phyloP scores from a whole-genome alignment of 768 basidiomycete genomes.

The Pleurotus cornucopiae region DNA sequence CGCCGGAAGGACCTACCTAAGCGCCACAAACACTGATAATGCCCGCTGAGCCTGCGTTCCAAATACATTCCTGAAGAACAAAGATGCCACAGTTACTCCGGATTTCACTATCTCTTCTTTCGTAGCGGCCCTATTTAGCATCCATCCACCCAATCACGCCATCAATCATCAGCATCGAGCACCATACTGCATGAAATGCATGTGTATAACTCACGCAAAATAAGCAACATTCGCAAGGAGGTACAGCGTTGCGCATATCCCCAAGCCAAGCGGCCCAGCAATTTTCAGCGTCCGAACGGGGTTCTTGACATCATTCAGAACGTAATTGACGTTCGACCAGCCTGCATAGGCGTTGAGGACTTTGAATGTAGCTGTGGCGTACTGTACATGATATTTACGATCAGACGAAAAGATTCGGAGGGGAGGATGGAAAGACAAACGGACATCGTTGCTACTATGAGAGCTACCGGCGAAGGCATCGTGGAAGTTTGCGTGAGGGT shows the following conservation, averaged over 20 bases:
- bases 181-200: not conserved
- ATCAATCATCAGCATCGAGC: not conserved
- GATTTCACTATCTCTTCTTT: conserved; percentile 43
- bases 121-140: conserved; percentile 29
- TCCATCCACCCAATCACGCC: not conserved
- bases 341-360: conserved; percentile 41
- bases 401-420: not conserved
- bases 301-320: conserved; percentile 56
- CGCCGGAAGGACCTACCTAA: conserved; percentile 33
- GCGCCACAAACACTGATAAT: conserved; percentile 50
- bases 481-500: conserved; percentile 51
- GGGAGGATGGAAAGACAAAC: conserved; percentile 18
- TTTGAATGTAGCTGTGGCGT: conserved; percentile 59
- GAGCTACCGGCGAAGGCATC: conserved; percentile 54
- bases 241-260: conserved; percentile 49
- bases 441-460: conserved; percentile 34
- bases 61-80: conserved; percentile 60
- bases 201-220: conserved; percentile 31
- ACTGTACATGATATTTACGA: conserved; percentile 26
- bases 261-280: conserved; percentile 55
- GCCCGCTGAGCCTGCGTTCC: conserved; percentile 48
- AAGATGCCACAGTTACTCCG: conserved; percentile 51
- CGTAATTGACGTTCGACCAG: conserved; percentile 57
- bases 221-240: conserved; percentile 56
- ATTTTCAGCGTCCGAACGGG: conserved; percentile 60